Conservation (phyloP, 805 yeast species). For the Suhomyces kilbournensis region DNA sequence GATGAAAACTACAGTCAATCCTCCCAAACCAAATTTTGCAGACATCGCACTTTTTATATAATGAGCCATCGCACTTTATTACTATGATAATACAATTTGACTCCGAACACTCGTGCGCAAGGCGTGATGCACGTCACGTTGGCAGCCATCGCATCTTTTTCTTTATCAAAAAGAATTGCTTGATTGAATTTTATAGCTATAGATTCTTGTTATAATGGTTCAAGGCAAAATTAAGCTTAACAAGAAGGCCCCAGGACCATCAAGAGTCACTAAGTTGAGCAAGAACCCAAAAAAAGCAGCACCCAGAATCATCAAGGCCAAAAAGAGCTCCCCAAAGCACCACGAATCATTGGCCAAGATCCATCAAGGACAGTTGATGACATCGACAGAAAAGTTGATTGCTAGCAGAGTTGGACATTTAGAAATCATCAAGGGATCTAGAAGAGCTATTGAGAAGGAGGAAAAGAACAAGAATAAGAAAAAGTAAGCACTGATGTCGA, state of each 20-base stretch:
- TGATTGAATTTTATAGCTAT: not conserved
- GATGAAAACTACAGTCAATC: not conserved
- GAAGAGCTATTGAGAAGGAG: slow-evolving; percentile 73
- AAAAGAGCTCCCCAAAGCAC: slow-evolving; percentile 47
- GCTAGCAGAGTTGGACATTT: slow-evolving; percentile 92
- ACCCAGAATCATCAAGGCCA: slow-evolving; percentile 68
- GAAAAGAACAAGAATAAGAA: slow-evolving; percentile 39
- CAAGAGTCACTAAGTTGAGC: slow-evolving; percentile 64
- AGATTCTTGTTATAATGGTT: slow-evolving; percentile 47
- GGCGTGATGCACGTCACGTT: not conserved
- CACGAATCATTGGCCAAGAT: slow-evolving; percentile 56
- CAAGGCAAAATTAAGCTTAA: slow-evolving; percentile 65
- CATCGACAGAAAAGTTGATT: slow-evolving; percentile 78
- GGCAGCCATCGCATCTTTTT: not conserved
- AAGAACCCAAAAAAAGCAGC: slow-evolving; percentile 65
- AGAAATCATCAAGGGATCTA: slow-evolving; percentile 85
- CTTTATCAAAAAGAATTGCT: not conserved
- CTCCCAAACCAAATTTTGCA: not conserved
- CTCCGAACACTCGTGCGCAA: not conserved
- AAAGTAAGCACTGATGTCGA: not conserved
- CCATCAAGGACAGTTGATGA: slow-evolving; percentile 50
- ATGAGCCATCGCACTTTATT: slow-evolving; percentile 1
- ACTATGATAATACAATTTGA: not conserved
- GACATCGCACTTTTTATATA: slow-evolving; percentile 1
- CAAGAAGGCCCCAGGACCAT: slow-evolving; percentile 30